phyloP scores from a whole-genome alignment of 306 rosid species.

The Quercus cerris region DNA sequence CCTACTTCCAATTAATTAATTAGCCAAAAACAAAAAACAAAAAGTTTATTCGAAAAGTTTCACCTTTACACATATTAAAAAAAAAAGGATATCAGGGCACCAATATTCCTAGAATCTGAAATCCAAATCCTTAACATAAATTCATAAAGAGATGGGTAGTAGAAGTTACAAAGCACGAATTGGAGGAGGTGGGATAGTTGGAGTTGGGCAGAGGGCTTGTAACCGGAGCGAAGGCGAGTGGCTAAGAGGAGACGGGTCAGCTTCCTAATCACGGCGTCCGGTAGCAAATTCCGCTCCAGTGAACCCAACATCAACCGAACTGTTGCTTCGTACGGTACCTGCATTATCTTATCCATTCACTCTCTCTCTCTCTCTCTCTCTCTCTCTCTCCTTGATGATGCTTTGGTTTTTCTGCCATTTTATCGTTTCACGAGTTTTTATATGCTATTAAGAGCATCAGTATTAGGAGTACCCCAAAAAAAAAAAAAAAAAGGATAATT shows the following conservation, averaged over 20 bases:
- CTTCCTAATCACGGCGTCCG: slow-evolving; percentile 54
- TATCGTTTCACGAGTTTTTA: no score
- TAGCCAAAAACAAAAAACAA: no score
- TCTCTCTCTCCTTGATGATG: background rate
- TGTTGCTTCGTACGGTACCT: slow-evolving; percentile 42
- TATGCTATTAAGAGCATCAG: no score
- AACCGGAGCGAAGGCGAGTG: slow-evolving; percentile 73
- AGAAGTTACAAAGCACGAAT: slow-evolving; percentile 51
- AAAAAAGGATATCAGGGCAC: no score
- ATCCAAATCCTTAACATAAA: no score
- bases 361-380: background rate
- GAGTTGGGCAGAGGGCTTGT: slow-evolving; percentile 55
- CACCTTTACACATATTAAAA: no score
- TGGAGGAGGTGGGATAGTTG: slow-evolving; percentile 60
- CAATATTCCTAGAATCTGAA: no score
- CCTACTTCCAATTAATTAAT: no score
- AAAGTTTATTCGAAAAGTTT: no score
- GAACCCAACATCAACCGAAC: slow-evolving; percentile 51
- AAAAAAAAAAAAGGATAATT: no score
- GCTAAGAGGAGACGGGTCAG: slow-evolving; percentile 69
- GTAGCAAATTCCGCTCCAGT: slow-evolving; percentile 67
- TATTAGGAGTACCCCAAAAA: no score
- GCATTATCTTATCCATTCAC: slow-evolving; percentile 4
- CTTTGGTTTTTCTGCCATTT: background rate
- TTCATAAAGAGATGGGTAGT: no score